Evolutionary conservation across 495 filamentous ascomycete genomes (phyloP), one percentile per base, ranked within the genome.

Genomic region (Talaromyces adpressus): DNA sequence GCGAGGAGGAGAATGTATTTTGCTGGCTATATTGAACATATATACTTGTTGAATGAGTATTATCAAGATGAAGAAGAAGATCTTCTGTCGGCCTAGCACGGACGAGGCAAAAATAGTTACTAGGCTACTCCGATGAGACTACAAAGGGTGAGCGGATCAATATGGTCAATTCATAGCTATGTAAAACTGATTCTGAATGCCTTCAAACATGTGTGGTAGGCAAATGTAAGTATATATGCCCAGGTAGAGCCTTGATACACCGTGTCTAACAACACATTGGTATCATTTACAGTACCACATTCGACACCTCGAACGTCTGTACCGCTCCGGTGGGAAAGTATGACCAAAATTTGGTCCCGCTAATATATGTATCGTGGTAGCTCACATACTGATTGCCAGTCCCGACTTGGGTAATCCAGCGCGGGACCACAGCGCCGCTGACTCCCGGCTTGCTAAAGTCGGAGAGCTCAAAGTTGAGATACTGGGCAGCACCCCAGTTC

Each of bases 391-490:
- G 65, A 30, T 69, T 66, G 29, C 74, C 74, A 14, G 61, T 64
- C 12, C 63, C 56, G 25, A 75, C 68, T 57, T 73, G 69, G 25
- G 72, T 77, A 12, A 62, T 67, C 74, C 74, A 77, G 29, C 74
- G 63, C 62, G 66, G 69, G 9, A 77, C 68, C 36, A 62, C 32
- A 14, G 72, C 64, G 3, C 72, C 74, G 56, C 69, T 62, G 3
- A 66, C 65, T 3, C 72, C 69, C 9, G 67, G 30, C 2, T 4
- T 34, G 34, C 57, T 59, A 52, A 76, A 76, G 30, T 62, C 63
- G 18, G 63, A 67, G 18, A 77, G 59, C 22, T 77, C 74, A 68
- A 77, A 74, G 36, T 69, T 77, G 11, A 77, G 53, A 29, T 73
- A 71, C 66, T 77, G 74, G 25, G 69, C 69, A 56, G 34, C 41